phyloP scores from a whole-genome alignment of 2,329 filamentous ascomycete genomes.

The Sodiomyces alkalinus region DNA sequence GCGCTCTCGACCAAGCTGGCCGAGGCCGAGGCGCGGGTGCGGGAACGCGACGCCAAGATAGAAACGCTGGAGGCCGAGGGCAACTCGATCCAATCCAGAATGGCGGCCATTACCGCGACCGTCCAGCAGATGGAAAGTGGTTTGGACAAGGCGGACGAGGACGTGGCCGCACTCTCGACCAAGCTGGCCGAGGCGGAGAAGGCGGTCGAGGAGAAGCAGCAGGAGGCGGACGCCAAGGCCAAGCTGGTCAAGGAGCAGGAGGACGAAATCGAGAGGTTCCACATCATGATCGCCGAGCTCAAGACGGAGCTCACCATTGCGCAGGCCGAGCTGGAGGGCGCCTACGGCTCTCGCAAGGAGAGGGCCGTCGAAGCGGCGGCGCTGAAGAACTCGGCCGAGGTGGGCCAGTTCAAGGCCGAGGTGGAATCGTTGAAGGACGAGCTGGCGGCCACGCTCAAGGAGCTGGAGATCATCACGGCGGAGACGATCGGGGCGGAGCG shows the following conservation, averaged over 20 bases:
- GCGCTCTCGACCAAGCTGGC: constrained; percentile 20
- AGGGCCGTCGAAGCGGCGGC: constrained; percentile 43
- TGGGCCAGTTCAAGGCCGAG: constrained; percentile 28
- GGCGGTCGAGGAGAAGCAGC: constrained; percentile 20
- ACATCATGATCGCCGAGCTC: constrained; percentile 37
- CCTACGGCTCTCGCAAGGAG: constrained; percentile 43
- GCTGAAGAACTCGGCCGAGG: constrained; percentile 31
- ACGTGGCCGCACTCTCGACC: constrained; percentile 19
- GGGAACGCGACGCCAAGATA: constrained; percentile 23
- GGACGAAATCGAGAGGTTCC: constrained; percentile 32
- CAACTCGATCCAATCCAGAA: constrained; percentile 22
- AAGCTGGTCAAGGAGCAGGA: constrained; percentile 30
- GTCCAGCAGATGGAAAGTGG: constrained; percentile 12
- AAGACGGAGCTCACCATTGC: constrained; percentile 48
- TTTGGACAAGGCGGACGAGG: constrained; percentile 25
- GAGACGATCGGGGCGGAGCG: constrained; percentile 34
- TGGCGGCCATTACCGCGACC: constrained; percentile 18
- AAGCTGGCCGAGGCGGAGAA: constrained; percentile 17
- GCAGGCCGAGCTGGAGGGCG: constrained; percentile 45
- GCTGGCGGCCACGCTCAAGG: constrained; percentile 32
- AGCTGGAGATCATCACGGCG: constrained; percentile 36
- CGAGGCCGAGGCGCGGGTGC: constrained; percentile 12
- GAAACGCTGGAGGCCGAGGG: constrained; percentile 23
- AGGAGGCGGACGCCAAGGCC: constrained; percentile 21
- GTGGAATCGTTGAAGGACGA: constrained; percentile 35